Conservation (phyloP, 1,139 yeast genomes). For the Candida sp. region DNA sequence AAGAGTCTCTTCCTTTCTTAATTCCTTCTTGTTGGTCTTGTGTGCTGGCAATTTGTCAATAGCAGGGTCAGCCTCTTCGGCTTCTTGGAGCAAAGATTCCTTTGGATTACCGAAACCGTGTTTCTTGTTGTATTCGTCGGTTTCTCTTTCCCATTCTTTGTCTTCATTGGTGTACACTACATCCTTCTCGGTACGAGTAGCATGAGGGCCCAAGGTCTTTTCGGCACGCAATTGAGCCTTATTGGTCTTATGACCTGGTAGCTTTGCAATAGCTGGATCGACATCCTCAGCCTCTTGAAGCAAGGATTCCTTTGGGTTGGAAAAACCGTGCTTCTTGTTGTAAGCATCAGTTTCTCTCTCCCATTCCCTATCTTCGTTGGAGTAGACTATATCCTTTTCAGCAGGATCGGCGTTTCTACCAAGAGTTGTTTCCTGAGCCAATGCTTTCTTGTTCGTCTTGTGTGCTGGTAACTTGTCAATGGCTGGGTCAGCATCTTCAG, state of each 20-base stretch:
- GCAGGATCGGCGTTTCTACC: constrained; percentile 4
- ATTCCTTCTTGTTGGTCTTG: not conserved
- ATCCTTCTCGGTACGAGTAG: constrained; percentile 5
- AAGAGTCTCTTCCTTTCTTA: constrained; percentile 1
- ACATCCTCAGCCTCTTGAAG: constrained; percentile 6
- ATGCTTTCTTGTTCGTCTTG: constrained; percentile 8
- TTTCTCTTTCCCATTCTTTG: constrained; percentile 22
- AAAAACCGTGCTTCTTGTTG: constrained; percentile 32
- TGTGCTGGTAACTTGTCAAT: constrained; percentile 23
- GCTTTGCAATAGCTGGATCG: not conserved
- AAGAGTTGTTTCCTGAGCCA: constrained; percentile 7
- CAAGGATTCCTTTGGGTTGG: constrained; percentile 18
- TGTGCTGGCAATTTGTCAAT: constrained; percentile 5
- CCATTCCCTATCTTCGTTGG: constrained; percentile 10
- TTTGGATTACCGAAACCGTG: constrained; percentile 17
- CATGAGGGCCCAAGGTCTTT: constrained; percentile 4
- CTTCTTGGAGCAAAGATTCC: constrained; percentile 9
- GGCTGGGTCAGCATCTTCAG: constrained; percentile 26
- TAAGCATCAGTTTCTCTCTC: constrained; percentile 29
- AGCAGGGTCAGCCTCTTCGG: constrained; percentile 5
- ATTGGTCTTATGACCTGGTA: constrained; percentile 5
- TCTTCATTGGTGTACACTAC: constrained; percentile 2
- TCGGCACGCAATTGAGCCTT: constrained; percentile 6
- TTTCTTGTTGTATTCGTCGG: constrained; percentile 20
- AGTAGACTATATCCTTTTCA: constrained; percentile 11